A percentile compares a stretch with the other conserved stretches of the same genome.
These are phyloP conservation scores for Hyphopichia buzzinii DNA, from an alignment of 1,139 yeast genomes.

Conservation along the genomic window DNA sequence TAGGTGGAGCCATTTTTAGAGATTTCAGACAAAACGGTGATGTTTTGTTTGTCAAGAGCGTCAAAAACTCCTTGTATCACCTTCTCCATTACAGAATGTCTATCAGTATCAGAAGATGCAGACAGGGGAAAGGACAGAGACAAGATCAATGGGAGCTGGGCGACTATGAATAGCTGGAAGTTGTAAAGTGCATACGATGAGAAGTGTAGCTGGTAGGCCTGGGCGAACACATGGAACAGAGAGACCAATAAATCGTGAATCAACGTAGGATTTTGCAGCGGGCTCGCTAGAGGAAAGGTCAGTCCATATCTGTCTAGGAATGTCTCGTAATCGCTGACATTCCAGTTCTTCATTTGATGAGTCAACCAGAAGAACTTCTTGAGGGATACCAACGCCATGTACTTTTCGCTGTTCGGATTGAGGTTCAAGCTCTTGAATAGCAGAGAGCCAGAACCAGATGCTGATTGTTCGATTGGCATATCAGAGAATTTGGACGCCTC, in stretches of 20 bases:
- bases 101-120: not conserved
- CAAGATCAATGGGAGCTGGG: slow-evolving; percentile 27
- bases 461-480: no score
- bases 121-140: slow-evolving; percentile 4
- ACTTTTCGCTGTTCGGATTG: slow-evolving; percentile 7
- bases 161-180: slow-evolving; percentile 35
- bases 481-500: no score
- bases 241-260: slow-evolving; percentile 20
- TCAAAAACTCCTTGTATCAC: slow-evolving; percentile 15
- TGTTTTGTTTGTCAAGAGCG: slow-evolving; percentile 10
- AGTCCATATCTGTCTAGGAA: slow-evolving; percentile 13
- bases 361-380: slow-evolving; percentile 34
- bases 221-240: slow-evolving; percentile 18
- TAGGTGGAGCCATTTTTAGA: slow-evolving; percentile 24
- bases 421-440: not conserved
- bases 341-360: slow-evolving; percentile 25
- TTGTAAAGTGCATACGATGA: slow-evolving; percentile 26
- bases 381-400: slow-evolving; percentile 10
- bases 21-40: slow-evolving; percentile 8
- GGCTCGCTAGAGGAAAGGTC: not conserved
- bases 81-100: not conserved
- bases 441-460: not conserved
- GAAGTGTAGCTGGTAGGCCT: slow-evolving; percentile 6
- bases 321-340: slow-evolving; percentile 15
- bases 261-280: not conserved